Percentiles rank a stretch among this genome's conserved stretches.
These are phyloP conservation scores for Candida alai DNA, from an alignment of 805 yeast species.

Conservation along the genomic window DNA sequence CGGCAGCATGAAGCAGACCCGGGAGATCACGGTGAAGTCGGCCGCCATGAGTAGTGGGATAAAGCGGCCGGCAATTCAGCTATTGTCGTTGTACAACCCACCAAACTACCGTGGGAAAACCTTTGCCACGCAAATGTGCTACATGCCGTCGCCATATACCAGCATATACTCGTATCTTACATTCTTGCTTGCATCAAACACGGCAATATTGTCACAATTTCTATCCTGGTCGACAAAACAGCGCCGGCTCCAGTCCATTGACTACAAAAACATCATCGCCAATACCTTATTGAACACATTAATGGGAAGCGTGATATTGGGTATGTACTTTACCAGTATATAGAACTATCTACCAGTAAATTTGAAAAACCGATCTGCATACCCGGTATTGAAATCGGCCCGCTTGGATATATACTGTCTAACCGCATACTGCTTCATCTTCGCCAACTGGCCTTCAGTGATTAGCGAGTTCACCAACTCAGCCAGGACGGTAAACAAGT, in stretches of 20 bases:
- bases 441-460: constrained; percentile 73
- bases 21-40: constrained; percentile 85
- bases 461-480: constrained; percentile 73
- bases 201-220: no score
- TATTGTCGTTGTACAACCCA: constrained; percentile 63
- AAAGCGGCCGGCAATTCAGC: constrained; percentile 77
- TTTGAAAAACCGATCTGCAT: constrained; percentile 41
- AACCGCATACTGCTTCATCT: constrained; percentile 57
- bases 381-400: constrained; percentile 61
- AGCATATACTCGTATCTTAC: constrained; percentile 35
- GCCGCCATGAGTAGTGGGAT: constrained; percentile 94
- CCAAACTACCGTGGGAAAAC: constrained; percentile 12
- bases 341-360: constrained; percentile 3
- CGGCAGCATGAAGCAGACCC: constrained; percentile 17
- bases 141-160: constrained; percentile 51
- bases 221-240: not conserved
- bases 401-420: constrained; percentile 66
- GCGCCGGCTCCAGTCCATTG: not conserved
- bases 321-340: constrained; percentile 5
- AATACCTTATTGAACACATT: not conserved
- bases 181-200: constrained; percentile 11
- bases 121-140: constrained; percentile 47
- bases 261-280: not conserved
- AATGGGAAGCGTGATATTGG: constrained; percentile 2
- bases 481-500: constrained; percentile 80